Conservation (phyloP, 768 basidiomycete species). For the Cubamyces lactineus region DNA sequence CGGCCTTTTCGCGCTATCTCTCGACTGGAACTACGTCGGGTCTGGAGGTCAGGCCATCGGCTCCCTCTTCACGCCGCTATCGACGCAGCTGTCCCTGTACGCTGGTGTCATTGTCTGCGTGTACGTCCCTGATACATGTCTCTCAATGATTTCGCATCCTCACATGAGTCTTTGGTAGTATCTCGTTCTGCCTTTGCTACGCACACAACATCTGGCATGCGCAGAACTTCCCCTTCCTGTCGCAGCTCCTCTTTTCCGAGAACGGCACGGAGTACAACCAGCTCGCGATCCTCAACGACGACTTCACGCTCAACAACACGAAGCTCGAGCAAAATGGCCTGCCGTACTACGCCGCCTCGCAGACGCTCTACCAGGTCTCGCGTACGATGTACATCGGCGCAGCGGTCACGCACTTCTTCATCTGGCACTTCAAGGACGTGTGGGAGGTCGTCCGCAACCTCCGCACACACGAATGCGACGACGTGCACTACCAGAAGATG, state of each 20-base stretch:
- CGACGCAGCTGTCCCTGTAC: constrained; percentile 25
- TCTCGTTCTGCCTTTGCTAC: constrained; percentile 46
- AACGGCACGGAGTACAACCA: constrained; percentile 59
- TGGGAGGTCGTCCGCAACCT: constrained; percentile 28
- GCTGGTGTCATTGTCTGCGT: constrained; percentile 35
- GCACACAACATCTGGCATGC: constrained; percentile 56
- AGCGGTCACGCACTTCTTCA: constrained; percentile 48
- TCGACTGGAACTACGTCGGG: constrained; percentile 59
- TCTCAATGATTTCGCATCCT: not conserved
- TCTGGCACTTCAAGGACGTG: constrained; percentile 23
- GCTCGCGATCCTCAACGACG: constrained; percentile 51
- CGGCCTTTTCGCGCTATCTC: constrained; percentile 55
- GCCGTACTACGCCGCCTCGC: constrained; percentile 51
- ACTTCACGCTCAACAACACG: constrained; percentile 52
- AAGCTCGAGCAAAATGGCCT: constrained; percentile 51
- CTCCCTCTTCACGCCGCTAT: constrained; percentile 37
- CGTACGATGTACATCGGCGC: constrained; percentile 45
- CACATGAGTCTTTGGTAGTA: not conserved
- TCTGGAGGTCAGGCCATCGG: constrained; percentile 42
- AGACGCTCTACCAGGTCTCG: constrained; percentile 39
- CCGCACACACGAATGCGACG: constrained; percentile 35
- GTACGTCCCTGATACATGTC: constrained; percentile 37
- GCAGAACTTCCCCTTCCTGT: constrained; percentile 58
- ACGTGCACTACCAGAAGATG: constrained; percentile 64
- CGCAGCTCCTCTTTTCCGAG: constrained; percentile 38